A percentile compares a stretch with the other conserved stretches of the same genome.
These are phyloP conservation scores for Begonia peltatifolia DNA, from an alignment of 306 rosid genomes.

Conservation along the genomic window DNA sequence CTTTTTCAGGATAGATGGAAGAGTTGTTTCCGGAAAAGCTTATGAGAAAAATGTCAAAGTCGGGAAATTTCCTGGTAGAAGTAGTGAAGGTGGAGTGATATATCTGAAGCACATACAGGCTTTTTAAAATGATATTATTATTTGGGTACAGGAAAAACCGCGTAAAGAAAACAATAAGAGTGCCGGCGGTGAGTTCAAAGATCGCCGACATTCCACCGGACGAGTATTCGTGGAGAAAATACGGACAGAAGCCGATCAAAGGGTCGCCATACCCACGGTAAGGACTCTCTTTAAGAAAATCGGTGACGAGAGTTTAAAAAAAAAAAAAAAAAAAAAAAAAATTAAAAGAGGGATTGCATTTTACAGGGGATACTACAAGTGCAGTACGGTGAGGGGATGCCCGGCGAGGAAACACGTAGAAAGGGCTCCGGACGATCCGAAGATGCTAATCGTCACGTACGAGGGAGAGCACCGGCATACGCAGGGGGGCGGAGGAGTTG, in stretches of 20 bases:
- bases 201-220: constrained; percentile 88
- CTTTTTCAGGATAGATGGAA: too few species aligned
- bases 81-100: too few species aligned
- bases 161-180: constrained; percentile 50
- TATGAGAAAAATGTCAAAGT: too few species aligned
- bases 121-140: neutral
- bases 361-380: constrained; percentile 82
- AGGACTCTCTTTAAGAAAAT: neutral
- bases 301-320: too few species aligned
- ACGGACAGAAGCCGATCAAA: constrained; percentile 91
- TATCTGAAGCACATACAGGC: neutral
- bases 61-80: too few species aligned
- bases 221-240: constrained; percentile 87
- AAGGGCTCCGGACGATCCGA: constrained; percentile 73
- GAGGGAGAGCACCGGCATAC: constrained; percentile 55
- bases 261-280: constrained; percentile 88
- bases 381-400: constrained; percentile 90
- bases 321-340: too few species aligned
- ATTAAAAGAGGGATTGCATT: neutral
- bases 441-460: constrained; percentile 75
- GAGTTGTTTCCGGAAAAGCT: too few species aligned
- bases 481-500: too few species aligned
- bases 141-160: constrained; percentile 50
- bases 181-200: constrained; percentile 75
- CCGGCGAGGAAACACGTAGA: constrained; percentile 97